Evolutionary conservation across 1,139 yeast species (phyloP), one percentile per base, ranked within the genome.

Genomic region (Kluyveromyces marxianus): DNA sequence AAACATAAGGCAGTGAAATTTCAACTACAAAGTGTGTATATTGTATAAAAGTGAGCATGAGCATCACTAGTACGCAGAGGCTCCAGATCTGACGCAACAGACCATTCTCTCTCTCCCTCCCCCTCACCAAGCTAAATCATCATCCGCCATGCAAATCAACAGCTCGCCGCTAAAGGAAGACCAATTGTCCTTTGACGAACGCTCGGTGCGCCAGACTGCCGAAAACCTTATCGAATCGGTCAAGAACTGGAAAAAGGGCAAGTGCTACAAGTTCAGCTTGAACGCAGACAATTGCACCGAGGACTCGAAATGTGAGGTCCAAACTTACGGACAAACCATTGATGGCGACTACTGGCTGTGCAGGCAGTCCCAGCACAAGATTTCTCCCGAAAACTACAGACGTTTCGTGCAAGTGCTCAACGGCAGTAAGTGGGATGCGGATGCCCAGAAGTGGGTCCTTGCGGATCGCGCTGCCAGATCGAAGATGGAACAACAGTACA

Each of bases 271-370:
- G 14, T 61, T 58, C 43, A 56, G 56, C 26, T 41, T 47, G 37
- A 31, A 33, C 24, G 7, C 26, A 5, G 14, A 10, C 4, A 47
- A 47, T 32, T 43, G 46, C 6, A 47, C 59, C 3, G 44, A 55
- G 4, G 58, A 58, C 27, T 56, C 58, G 1, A 52, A 56, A 31
- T 56, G 58, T 31, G 45, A 50, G 2, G 74, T 72, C 6, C 65
- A 69, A 29, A 69, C 76, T 0, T 73, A 65, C 54, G 60, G 66
- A 35, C 57, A 64, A 4, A 62, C 65, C 5, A 52, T 56, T 29
- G 63, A 59, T n/a, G 58, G 59, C 3, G 73, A 72, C 37, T 71
- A 65, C 52, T 75, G 79, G 79, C 62, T 71, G 48, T 68, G 76
- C 4, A 65, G 80, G 24, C 63, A 64, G 3, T 70, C 76, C 21